Base-by-base conservation (phyloP, 1,284 basidiomycete species). In the Schizophyllum amplum region DNA sequence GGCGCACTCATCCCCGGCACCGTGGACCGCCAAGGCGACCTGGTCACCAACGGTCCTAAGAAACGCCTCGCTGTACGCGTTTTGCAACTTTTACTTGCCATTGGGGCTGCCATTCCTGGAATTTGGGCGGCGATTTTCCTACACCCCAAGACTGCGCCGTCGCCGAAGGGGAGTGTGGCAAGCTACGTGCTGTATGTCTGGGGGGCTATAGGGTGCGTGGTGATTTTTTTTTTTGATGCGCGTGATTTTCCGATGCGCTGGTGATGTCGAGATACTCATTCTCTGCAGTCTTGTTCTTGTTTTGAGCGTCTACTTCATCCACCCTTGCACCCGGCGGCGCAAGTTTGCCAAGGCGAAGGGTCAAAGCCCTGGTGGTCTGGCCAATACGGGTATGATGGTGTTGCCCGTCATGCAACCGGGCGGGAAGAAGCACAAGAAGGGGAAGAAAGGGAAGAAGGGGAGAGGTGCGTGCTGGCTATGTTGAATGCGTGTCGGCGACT, bases 11-110 rank as follows among this genome's bases (percentile, higher is more conserved):
- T 80, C 7, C 67, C 86, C 9, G 85, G 85, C 1, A 80, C 80
- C 42, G 80, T 84, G 4, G 76, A 86, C 62, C 65, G 66, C 17
- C 76, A 77, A 26, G 84, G 85, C 0, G 69, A 72, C 25, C 68
- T 87, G 49, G 77, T 86, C 53, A 87, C 84, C 0, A 72, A 78
- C 27, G 83, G 84, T 1, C 83, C 84, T 4, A 80, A 74, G 70
- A 82, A 82, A 65, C 76, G 85, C n/a, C 63, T 74, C 7, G 69
- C 75, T 15, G 63, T 76, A 4, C 71, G 84, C 57, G 67, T 74
- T n/a, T 25, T 79, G 23, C 77, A 86, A 64, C 70, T 79, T 7
- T 46, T 81, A 1, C 69, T 86, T 26, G 73, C 82, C 2, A 65
- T 79, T 4, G 75, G 74, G 5, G 79, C 81, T 6, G 78, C 74